These are phyloP conservation scores for Colletotrichum sojae DNA, from an alignment of 2,329 filamentous ascomycete species.

Conservation along the genomic window DNA sequence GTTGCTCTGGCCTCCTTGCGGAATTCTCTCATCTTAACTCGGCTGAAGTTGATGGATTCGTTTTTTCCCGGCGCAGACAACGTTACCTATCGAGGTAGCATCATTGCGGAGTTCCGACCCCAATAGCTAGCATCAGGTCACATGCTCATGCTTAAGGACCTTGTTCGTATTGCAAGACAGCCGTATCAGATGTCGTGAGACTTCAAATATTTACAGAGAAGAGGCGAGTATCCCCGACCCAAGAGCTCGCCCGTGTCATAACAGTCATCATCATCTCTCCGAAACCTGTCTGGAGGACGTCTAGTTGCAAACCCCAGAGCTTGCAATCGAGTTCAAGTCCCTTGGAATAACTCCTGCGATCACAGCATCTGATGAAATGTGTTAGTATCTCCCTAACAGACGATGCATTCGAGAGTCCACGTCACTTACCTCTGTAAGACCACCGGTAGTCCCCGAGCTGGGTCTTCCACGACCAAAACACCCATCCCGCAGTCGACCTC, in stretches of 20 bases:
- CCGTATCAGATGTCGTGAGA: background rate
- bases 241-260: too few relatives aligned
- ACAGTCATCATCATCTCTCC: too few relatives aligned
- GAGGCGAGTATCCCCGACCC: too few relatives aligned
- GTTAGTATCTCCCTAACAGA: conserved; percentile 8
- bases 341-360: conserved; percentile 35
- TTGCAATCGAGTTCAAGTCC: conserved; percentile 35
- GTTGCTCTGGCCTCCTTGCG: background rate
- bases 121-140: too few relatives aligned
- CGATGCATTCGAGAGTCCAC: background rate
- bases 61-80: background rate
- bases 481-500: conserved; percentile 64
- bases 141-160: too few relatives aligned
- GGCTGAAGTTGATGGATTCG: background rate
- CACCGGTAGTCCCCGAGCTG: conserved; percentile 50
- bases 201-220: conserved; percentile 8
- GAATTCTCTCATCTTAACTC: background rate
- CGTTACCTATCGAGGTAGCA: background rate
- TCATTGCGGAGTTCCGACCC: background rate
- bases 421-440: conserved; percentile 44
- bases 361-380: conserved; percentile 18
- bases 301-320: conserved; percentile 29
- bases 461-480: conserved; percentile 74
- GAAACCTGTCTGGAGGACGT: background rate
- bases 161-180: too few relatives aligned